A percentile compares a stretch with the other conserved stretches of the same genome.
Conservation (phyloP, 306 rosid species). For the Prunus fruticosa region DNA sequence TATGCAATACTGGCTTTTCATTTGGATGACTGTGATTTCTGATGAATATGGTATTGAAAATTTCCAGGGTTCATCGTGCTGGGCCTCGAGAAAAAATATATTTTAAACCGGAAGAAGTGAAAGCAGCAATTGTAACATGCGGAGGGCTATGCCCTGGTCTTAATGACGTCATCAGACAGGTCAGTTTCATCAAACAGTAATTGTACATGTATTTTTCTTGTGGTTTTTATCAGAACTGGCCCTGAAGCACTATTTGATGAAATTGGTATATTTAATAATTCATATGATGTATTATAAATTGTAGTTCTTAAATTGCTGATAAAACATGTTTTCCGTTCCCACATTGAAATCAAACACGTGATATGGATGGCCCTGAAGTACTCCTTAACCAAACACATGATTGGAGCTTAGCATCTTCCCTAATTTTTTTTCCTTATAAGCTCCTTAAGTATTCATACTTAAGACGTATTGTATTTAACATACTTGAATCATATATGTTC, state of each 20-base stretch:
- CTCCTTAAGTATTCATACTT: not conserved
- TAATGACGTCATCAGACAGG: conserved; percentile 98
- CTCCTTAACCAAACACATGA: not conserved
- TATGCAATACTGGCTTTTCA: not conserved
- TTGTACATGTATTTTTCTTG: not conserved
- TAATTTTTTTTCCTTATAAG: not conserved
- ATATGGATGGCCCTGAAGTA: too few relatives aligned
- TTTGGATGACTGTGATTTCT: not conserved
- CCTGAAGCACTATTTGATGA: not conserved
- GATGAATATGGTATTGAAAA: conserved; percentile 17
- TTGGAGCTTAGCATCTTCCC: not conserved
- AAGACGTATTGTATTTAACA: not conserved
- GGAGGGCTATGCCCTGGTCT: conserved; percentile 99
- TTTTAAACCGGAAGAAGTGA: conserved; percentile 83
- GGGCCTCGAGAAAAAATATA: conserved; percentile 98
- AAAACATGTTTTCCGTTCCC: too few relatives aligned
- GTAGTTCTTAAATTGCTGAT: not conserved
- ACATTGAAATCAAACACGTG: too few relatives aligned
- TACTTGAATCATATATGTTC: conserved; percentile 20
- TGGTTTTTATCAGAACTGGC: not conserved
- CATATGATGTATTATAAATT: not conserved
- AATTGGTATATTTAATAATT: not conserved
- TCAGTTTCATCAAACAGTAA: conserved; percentile 23
- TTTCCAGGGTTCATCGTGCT: conserved; percentile 93
- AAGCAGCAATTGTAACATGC: conserved; percentile 96